These are phyloP conservation scores for Pseudozyma thailandica DNA, from an alignment of 1,284 basidiomycete genomes.

Conservation along the genomic window DNA sequence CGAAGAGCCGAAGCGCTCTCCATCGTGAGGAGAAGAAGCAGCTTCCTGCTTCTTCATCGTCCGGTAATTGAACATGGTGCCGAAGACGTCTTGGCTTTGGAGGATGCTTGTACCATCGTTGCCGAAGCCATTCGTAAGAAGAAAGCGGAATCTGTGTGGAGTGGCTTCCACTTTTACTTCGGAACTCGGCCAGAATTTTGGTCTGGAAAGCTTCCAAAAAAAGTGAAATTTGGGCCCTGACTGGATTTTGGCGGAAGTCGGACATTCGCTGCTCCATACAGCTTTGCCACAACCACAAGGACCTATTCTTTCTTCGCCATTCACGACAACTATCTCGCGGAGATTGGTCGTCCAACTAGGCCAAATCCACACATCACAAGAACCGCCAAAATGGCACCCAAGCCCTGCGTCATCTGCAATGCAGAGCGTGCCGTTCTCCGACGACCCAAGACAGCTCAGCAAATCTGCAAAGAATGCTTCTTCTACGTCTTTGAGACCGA, in stretches of 20 bases:
- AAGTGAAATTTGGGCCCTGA: neutral
- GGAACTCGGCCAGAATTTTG: slow-evolving; percentile 8
- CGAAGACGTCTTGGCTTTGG: too few relatives aligned
- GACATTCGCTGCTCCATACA: neutral
- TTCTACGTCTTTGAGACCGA: slow-evolving; percentile 98
- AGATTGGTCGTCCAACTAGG: neutral
- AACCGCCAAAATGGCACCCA: slow-evolving; percentile 32
- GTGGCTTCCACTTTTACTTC: neutral
- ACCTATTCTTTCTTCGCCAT: neutral
- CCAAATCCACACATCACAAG: neutral
- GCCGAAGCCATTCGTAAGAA: neutral
- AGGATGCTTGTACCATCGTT: neutral
- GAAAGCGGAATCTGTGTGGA: slow-evolving; percentile 2
- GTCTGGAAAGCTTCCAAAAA: neutral
- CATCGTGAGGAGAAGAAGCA: slow-evolving; percentile 4
- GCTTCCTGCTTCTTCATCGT: slow-evolving; percentile 32
- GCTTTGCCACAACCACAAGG: slow-evolving; percentile 13
- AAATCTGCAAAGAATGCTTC: slow-evolving; percentile 94
- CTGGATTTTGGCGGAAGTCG: slow-evolving; percentile 8
- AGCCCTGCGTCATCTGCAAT: slow-evolving; percentile 78
- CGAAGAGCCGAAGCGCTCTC: slow-evolving; percentile 1
- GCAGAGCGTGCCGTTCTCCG: slow-evolving; percentile 86
- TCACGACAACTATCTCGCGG: neutral
- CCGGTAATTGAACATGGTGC: slow-evolving; percentile 26
- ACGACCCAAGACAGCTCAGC: slow-evolving; percentile 95